Evolutionary conservation across 805 yeast species (phyloP).

Genomic region (Lipomyces oligophaga): DNA sequence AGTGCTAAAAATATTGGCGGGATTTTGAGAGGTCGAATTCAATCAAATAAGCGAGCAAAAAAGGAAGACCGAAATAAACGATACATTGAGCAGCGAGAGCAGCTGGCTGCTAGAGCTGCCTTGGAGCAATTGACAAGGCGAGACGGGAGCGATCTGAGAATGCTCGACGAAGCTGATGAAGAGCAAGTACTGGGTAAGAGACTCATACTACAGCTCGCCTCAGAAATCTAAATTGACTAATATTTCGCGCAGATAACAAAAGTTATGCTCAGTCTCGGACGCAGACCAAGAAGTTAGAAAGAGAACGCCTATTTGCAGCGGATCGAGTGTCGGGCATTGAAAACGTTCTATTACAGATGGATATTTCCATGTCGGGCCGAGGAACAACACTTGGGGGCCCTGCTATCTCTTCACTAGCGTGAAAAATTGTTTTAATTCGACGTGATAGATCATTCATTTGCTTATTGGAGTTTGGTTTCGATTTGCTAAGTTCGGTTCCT

Average conservation of each 20-base stretch:
- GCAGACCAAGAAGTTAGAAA: slow-evolving; percentile 40
- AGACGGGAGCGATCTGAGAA: neutral
- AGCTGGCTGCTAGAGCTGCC: neutral
- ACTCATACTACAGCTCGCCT: neutral
- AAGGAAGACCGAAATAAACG: slow-evolving; percentile 76
- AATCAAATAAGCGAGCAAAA: slow-evolving; percentile 73
- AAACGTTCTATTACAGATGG: slow-evolving; percentile 46
- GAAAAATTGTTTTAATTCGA: neutral
- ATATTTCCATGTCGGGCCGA: slow-evolving; percentile 49
- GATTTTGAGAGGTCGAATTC: slow-evolving; percentile 35
- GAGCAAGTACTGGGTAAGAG: slow-evolving; percentile 1
- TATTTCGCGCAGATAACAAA: neutral
- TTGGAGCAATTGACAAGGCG: too few relatives aligned
- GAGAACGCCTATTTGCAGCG: slow-evolving; percentile 29
- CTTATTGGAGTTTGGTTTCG: slow-evolving; percentile 1
- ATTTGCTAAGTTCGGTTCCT: too few relatives aligned
- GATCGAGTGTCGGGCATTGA: slow-evolving; percentile 55
- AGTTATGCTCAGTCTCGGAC: slow-evolving; percentile 14
- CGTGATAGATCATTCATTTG: neutral
- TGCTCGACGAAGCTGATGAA: slow-evolving; percentile 32
- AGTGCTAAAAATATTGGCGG: too few relatives aligned
- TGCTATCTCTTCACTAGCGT: slow-evolving; percentile 15
- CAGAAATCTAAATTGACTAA: neutral
- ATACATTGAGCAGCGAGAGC: slow-evolving; percentile 55
- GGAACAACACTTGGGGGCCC: slow-evolving; percentile 88